Evolutionary conservation across 805 yeast species (phyloP).

Genomic region (Candida ortonii): DNA sequence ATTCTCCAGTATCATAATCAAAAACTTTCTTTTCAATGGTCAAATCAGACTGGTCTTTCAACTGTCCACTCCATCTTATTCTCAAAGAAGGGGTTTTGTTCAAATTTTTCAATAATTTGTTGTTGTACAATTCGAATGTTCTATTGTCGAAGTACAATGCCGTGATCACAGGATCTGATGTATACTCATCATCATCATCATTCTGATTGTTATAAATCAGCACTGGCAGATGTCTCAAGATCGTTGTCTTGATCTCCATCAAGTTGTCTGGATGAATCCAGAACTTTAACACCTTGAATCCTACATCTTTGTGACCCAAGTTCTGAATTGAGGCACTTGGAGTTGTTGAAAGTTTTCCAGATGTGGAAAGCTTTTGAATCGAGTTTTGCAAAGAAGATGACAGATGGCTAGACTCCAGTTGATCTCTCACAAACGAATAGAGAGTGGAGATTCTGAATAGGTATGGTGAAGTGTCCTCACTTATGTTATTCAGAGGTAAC

Average conservation of each 20-base stretch:
- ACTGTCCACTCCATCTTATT: conserved; percentile 86
- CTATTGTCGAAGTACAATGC: conserved; percentile 85
- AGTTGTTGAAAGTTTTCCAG: conserved; percentile 34
- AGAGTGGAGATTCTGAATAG: conserved; percentile 77
- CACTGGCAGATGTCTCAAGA: conserved; percentile 89
- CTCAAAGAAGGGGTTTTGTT: conserved; percentile 72
- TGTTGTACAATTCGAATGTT: conserved; percentile 80
- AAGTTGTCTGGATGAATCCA: conserved; percentile 97
- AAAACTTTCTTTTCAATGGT: conserved; percentile 76
- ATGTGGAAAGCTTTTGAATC: conserved; percentile 45
- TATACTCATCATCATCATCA: conserved; percentile 48
- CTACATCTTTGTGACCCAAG: conserved; percentile 17
- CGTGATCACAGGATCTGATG: conserved; percentile 77
- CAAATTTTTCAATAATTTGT: conserved; percentile 65
- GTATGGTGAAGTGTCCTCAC: conserved; percentile 92
- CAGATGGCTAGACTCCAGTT: conserved; percentile 40
- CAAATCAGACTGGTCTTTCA: conserved; percentile 73
- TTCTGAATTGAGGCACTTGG: conserved; percentile 27
- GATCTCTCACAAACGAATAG: conserved; percentile 79
- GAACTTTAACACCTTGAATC: conserved; percentile 70
- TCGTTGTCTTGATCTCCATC: conserved; percentile 96
- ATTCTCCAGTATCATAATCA: conserved; percentile 46
- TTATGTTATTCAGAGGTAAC: conserved; percentile 73
- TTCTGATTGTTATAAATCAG: conserved; percentile 64
- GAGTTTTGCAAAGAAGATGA: conserved; percentile 42